Evolutionary conservation across 352 stramenopile species (phyloP).

Genomic region (Peronosclerospora sorghi): DNA sequence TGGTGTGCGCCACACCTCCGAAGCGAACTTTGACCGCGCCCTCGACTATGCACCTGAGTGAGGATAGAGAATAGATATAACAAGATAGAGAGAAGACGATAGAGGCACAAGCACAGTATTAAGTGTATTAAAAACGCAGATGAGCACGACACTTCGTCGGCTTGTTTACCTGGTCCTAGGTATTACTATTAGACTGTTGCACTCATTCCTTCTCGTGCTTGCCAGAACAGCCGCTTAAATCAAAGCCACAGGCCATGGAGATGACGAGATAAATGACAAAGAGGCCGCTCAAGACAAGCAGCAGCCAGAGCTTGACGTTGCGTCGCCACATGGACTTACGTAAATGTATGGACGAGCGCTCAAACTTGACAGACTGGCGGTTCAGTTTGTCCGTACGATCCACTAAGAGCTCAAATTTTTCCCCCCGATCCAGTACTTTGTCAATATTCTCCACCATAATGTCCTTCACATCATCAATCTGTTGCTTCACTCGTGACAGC

Average conservation of each 20-base stretch:
- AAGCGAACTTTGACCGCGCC: constrained; percentile 61
- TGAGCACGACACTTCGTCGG: neutral
- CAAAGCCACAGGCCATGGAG: constrained; percentile 80
- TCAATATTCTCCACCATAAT: constrained; percentile 99
- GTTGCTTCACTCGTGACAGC: constrained; percentile 87
- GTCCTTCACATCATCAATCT: constrained; percentile 97
- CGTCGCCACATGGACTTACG: constrained; percentile 81
- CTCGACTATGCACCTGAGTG: constrained; percentile 52
- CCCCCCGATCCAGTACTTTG: constrained; percentile 95
- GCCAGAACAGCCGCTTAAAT: constrained; percentile 70
- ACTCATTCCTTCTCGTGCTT: constrained; percentile 17
- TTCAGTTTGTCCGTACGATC: constrained; percentile 93
- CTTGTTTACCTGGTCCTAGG: constrained; percentile 3
- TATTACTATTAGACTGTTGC: neutral
- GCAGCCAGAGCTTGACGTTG: constrained; percentile 81
- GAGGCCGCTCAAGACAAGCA: constrained; percentile 64
- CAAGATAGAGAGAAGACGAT: constrained; percentile 1
- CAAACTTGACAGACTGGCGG: constrained; percentile 95
- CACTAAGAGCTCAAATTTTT: constrained; percentile 96
- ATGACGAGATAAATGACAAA: constrained; percentile 82
- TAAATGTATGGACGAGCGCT: constrained; percentile 84
- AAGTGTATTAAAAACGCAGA: neutral
- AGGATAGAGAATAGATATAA: constrained; percentile 4
- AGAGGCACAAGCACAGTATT: neutral
- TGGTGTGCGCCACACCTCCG: constrained; percentile 47